Evolutionary conservation across 768 basidiomycete species (phyloP).

Genomic region (Hygrophorus russula): DNA sequence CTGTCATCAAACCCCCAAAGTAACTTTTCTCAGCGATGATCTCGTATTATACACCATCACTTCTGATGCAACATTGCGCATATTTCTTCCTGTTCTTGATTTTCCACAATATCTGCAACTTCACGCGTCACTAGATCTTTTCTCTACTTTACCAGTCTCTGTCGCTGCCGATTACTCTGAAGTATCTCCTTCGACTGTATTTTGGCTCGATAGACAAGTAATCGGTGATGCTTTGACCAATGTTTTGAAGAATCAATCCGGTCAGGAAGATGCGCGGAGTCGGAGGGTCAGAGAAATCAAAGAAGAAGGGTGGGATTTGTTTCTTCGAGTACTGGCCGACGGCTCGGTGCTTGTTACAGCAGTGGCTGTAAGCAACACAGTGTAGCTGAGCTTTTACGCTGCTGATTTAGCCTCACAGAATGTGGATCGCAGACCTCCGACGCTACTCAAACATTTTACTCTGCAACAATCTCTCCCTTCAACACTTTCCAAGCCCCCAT

Average conservation of each 20-base stretch:
- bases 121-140: constrained; percentile 66
- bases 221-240: constrained; percentile 36
- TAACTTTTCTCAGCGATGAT: constrained; percentile 41
- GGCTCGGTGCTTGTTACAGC: constrained; percentile 67
- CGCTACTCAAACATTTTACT: constrained; percentile 64
- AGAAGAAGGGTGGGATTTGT: constrained; percentile 71
- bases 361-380: constrained; percentile 48
- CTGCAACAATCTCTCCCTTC: constrained; percentile 52
- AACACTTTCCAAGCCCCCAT: constrained; percentile 32
- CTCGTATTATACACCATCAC: constrained; percentile 77
- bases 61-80: constrained; percentile 67
- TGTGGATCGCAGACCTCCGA: constrained; percentile 82
- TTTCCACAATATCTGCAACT: constrained; percentile 77
- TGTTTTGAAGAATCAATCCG: constrained; percentile 23
- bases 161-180: constrained; percentile 21
- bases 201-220: constrained; percentile 59
- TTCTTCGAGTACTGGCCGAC: constrained; percentile 59
- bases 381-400: constrained; percentile 1
- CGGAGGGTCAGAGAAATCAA: constrained; percentile 49
- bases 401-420: constrained; percentile 38
- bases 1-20: not conserved
- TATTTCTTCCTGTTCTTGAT: constrained; percentile 84
- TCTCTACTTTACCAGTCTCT: constrained; percentile 41
- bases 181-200: constrained; percentile 36
- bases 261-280: constrained; percentile 33